Evolutionary conservation across 2,329 filamentous ascomycete genomes (phyloP).

Genomic region (Fusarium sp.): DNA sequence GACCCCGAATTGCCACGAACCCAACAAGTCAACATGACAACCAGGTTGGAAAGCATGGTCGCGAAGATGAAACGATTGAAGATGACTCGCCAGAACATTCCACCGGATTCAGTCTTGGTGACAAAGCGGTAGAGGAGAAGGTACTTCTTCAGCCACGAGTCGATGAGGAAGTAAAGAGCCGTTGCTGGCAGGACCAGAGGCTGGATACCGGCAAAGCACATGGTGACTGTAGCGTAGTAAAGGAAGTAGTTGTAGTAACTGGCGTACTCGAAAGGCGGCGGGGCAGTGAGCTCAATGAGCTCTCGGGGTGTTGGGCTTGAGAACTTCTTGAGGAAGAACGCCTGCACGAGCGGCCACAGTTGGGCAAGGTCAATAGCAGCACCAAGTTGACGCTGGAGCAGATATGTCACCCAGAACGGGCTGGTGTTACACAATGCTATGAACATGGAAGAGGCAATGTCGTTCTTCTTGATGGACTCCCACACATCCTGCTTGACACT

Average conservation of each 20-base stretch:
- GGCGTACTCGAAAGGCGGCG: slow-evolving; percentile 91
- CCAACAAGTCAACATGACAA: slow-evolving; percentile 80
- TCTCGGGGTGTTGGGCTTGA: slow-evolving; percentile 88
- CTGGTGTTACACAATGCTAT: slow-evolving; percentile 82
- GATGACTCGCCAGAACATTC: slow-evolving; percentile 88
- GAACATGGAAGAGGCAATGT: slow-evolving; percentile 72
- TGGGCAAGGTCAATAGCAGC: slow-evolving; percentile 95
- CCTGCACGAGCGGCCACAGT: slow-evolving; percentile 81
- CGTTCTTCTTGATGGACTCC: slow-evolving; percentile 70
- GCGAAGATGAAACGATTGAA: slow-evolving; percentile 94
- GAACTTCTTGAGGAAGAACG: slow-evolving; percentile 85
- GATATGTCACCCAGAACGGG: slow-evolving; percentile 92
- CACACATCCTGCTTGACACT: slow-evolving; percentile 66
- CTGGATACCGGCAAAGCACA: slow-evolving; percentile 86
- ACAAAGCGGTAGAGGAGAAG: slow-evolving; percentile 92
- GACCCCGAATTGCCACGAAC: slow-evolving; percentile 67
- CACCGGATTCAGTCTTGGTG: slow-evolving; percentile 95
- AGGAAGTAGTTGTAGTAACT: slow-evolving; percentile 98
- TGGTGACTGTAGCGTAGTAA: slow-evolving; percentile 88
- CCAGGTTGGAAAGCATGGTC: slow-evolving; percentile 77
- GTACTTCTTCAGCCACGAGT: slow-evolving; percentile 94
- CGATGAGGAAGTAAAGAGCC: slow-evolving; percentile 87
- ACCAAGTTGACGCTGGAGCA: slow-evolving; percentile 91
- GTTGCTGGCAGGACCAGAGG: slow-evolving; percentile 87
- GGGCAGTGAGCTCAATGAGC: slow-evolving; percentile 90